Evolutionary conservation across 306 rosid genomes (phyloP).

Genomic region (Cucumis melo): DNA sequence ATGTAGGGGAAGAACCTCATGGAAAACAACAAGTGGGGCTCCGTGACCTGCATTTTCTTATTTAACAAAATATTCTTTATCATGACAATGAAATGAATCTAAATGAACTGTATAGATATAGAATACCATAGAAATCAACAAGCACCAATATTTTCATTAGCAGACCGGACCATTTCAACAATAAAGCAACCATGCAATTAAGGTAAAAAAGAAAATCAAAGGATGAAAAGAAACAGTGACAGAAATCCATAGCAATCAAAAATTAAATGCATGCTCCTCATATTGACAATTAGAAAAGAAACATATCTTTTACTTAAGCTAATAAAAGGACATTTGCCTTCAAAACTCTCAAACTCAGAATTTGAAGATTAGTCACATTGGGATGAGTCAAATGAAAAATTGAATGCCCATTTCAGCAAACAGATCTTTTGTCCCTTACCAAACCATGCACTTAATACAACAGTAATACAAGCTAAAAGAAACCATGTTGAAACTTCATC

Average conservation of each 20-base stretch:
- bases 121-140: background rate
- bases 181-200: background rate
- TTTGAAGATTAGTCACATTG: background rate
- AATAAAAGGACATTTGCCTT: background rate
- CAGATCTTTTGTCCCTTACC: background rate
- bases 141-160: background rate
- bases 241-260: background rate
- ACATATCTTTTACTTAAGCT: background rate
- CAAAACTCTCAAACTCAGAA: background rate
- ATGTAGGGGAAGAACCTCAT: conserved; percentile 3
- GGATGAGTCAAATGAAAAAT: background rate
- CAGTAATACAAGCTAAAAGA: background rate
- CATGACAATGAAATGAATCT: background rate
- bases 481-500: background rate
- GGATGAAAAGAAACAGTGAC: background rate
- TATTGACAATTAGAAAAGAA: background rate
- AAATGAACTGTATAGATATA: background rate
- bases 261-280: background rate
- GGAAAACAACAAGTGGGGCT: conserved; percentile 2
- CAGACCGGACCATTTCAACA: background rate
- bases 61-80: background rate
- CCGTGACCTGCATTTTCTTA: conserved; percentile 1
- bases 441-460: background rate
- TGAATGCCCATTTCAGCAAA: background rate
- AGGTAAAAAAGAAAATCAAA: background rate